These are phyloP conservation scores for Anisodus acutangulus DNA, from an alignment of 257 asterid genomes.

Conservation along the genomic window DNA sequence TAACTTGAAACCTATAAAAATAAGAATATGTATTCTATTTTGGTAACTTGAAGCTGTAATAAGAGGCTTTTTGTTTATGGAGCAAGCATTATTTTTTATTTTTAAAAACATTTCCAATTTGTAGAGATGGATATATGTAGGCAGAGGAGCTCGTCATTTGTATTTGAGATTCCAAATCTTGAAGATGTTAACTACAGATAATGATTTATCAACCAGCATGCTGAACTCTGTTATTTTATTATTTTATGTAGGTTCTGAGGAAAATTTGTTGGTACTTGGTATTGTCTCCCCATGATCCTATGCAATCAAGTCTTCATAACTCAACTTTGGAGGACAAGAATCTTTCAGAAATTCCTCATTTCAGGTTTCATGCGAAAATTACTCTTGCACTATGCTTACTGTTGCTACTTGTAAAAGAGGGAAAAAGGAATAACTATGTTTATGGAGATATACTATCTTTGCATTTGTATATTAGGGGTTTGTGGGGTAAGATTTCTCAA, in stretches of 20 bases:
- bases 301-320: slow-evolving; percentile 97
- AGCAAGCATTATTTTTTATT: background rate
- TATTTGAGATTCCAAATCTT: slow-evolving; percentile 18
- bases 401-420: background rate
- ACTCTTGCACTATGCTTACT: slow-evolving; percentile 29
- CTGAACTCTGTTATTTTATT: slow-evolving; percentile 19
- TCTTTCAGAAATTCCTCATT: slow-evolving; percentile 89
- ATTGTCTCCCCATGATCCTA: slow-evolving; percentile 87
- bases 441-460: background rate
- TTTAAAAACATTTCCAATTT: background rate
- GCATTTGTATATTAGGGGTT: slow-evolving; percentile 13
- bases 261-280: slow-evolving; percentile 97
- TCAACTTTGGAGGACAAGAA: slow-evolving; percentile 93
- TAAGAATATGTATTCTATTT: background rate
- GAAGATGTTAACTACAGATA: slow-evolving; percentile 22
- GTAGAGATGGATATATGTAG: background rate
- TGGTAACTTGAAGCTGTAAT: background rate
- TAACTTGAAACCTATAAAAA: background rate
- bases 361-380: slow-evolving; percentile 50
- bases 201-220: background rate
- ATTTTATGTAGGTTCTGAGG: slow-evolving; percentile 69
- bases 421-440: background rate
- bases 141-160: background rate
- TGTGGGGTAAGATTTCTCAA: background rate
- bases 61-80: background rate